Percentiles rank a stretch among this genome's conserved stretches.
Conservation (phyloP, 2,329 filamentous ascomycete species). For the Coniella lustricola region DNA sequence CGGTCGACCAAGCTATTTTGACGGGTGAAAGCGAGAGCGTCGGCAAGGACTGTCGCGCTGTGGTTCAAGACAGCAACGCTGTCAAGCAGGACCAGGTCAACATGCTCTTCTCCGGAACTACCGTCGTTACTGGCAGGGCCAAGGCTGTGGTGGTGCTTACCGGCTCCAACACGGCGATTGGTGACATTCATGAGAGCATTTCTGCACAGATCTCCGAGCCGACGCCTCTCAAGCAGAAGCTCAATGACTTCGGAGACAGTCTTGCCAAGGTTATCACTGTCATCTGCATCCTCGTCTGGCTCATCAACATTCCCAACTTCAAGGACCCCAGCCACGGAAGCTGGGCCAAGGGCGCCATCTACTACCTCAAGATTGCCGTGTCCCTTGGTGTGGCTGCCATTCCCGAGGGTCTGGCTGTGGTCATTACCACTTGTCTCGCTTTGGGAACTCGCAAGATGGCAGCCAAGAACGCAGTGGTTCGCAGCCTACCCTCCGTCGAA, state of each 20-base stretch:
- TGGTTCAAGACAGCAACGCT: conserved; percentile 70
- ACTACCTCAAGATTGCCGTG: conserved; percentile 98
- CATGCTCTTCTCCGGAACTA: conserved; percentile 97
- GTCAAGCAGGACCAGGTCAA: conserved; percentile 98
- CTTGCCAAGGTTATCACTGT: conserved; percentile 97
- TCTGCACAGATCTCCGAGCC: conserved; percentile 96
- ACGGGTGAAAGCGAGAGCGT: conserved; percentile 98
- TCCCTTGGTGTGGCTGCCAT: conserved; percentile 97
- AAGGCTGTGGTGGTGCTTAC: conserved; percentile 87
- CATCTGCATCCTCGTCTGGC: conserved; percentile 93
- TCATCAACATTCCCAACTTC: conserved; percentile 98
- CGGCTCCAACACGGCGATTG: conserved; percentile 85
- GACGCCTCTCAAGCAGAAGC: conserved; percentile 94
- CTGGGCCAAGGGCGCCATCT: conserved; percentile 96
- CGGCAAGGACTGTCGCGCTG: conserved; percentile 63
- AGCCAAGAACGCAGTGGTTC: conserved; percentile 93
- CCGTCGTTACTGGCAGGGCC: conserved; percentile 89
- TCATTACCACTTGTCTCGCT: conserved; percentile 97
- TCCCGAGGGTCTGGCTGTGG: conserved; percentile 92
- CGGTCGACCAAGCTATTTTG: conserved; percentile 91
- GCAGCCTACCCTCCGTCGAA: conserved; percentile 93
- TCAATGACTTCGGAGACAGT: conserved; percentile 95
- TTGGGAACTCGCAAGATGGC: conserved; percentile 98
- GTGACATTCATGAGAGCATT: conserved; percentile 98
- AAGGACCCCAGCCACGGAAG: conserved; percentile 87